phyloP scores from a whole-genome alignment of 179 eudicot species.

The Vitellaria paradoxa region DNA sequence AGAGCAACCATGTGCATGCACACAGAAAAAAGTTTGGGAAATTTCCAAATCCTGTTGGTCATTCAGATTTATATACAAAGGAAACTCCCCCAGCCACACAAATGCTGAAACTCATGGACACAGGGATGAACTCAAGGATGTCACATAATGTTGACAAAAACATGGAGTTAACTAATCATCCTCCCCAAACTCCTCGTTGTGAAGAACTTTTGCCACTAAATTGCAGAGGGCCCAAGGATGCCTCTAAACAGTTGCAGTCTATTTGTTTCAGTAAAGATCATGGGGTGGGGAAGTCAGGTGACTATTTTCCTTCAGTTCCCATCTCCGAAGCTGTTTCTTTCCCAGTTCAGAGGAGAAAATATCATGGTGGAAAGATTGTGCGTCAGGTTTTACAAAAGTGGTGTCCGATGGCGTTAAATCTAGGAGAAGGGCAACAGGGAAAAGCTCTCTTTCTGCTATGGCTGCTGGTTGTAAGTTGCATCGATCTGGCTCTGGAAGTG shows the following conservation, averaged over 20 bases:
- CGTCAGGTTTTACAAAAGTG: background rate
- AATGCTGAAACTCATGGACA: constrained; percentile 17
- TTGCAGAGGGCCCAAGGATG: background rate
- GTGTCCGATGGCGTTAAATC: background rate
- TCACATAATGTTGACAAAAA: background rate
- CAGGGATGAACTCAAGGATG: constrained; percentile 8
- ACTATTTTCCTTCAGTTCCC: constrained; percentile 9
- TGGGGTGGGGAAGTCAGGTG: background rate
- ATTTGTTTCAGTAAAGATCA: background rate
- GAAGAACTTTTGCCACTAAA: background rate
- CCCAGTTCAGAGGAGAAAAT: background rate
- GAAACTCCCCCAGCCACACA: constrained; percentile 13
- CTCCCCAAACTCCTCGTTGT: background rate
- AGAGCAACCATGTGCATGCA: constrained; percentile 21
- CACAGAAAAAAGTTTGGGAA: constrained; percentile 14
- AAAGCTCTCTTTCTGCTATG: background rate
- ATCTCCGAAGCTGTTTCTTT: background rate
- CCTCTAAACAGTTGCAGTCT: background rate
- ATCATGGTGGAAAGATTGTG: background rate
- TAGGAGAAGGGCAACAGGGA: background rate
- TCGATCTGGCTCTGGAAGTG: constrained; percentile 2
- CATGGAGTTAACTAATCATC: constrained; percentile 1
- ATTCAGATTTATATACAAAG: background rate
- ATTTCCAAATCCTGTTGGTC: background rate
- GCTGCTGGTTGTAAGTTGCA: background rate